Conservation (phyloP, 306 rosid species). For the Datisca glomerata region DNA sequence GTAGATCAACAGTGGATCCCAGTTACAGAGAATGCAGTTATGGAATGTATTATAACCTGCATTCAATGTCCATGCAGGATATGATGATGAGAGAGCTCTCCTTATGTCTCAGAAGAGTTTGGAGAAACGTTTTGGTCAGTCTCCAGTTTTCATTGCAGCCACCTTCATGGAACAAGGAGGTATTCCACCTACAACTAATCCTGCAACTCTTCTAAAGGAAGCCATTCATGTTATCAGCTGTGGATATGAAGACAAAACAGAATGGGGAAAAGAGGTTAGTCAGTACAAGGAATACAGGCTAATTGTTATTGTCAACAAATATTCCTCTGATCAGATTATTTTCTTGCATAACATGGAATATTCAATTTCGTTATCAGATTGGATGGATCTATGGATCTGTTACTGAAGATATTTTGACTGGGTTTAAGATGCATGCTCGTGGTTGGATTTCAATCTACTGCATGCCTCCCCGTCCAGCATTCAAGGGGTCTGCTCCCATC, state of each 20-base stretch:
- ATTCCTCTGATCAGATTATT: neutral
- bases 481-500: constrained; percentile 97
- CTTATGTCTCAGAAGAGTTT: constrained; percentile 89
- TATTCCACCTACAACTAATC: constrained; percentile 90
- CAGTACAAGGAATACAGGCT: neutral
- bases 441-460: constrained; percentile 98
- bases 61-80: constrained; percentile 39
- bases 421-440: constrained; percentile 99
- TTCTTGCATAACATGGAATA: neutral
- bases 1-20: too few species aligned
- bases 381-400: constrained; percentile 99
- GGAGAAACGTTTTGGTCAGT: constrained; percentile 98
- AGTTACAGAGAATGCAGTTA: neutral
- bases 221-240: constrained; percentile 99
- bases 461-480: constrained; percentile 98
- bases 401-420: constrained; percentile 98
- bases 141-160: constrained; percentile 95
- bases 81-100: constrained; percentile 91
- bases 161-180: constrained; percentile 99
- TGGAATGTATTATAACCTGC: constrained; percentile 4
- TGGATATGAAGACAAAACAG: constrained; percentile 96
- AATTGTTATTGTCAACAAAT: neutral
- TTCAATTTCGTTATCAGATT: constrained; percentile 41
- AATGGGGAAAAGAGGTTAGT: constrained; percentile 97
- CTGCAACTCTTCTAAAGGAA: constrained; percentile 95